These are phyloP conservation scores for Paxillus rubicundulus DNA, from an alignment of 768 basidiomycete genomes.

Conservation along the genomic window DNA sequence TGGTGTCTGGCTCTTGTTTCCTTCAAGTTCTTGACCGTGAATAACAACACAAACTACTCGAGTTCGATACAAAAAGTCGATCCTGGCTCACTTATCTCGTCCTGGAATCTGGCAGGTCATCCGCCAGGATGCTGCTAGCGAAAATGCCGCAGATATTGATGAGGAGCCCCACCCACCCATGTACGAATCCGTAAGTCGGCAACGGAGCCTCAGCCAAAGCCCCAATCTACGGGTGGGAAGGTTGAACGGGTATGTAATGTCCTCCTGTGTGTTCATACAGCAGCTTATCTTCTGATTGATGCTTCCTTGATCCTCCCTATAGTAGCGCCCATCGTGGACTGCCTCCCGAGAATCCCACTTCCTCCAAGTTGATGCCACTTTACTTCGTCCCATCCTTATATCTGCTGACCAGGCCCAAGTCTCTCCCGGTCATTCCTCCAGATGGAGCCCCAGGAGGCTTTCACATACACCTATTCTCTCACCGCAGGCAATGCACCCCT, in stretches of 20 bases:
- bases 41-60: not conserved
- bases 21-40: not conserved
- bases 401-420: constrained; percentile 16
- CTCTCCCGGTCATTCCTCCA: constrained; percentile 19
- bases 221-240: not conserved
- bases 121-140: constrained; percentile 12
- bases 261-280: not conserved
- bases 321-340: constrained; percentile 3
- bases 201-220: not conserved
- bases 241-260: constrained; percentile 1
- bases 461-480: constrained; percentile 49
- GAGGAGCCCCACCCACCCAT: constrained; percentile 21
- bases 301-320: not conserved
- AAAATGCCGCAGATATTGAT: not conserved
- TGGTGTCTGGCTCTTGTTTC: not conserved
- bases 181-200: constrained; percentile 15
- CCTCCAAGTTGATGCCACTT: constrained; percentile 14
- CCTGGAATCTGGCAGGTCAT: constrained; percentile 25
- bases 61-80: not conserved
- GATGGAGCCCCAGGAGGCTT: constrained; percentile 20
- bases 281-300: constrained; percentile 13
- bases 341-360: constrained; percentile 6
- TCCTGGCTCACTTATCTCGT: constrained; percentile 15
- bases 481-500: constrained; percentile 42
- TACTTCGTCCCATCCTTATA: not conserved